Conservation (phyloP, 2,329 filamentous ascomycete species). For the Diaporthe australafricana region DNA sequence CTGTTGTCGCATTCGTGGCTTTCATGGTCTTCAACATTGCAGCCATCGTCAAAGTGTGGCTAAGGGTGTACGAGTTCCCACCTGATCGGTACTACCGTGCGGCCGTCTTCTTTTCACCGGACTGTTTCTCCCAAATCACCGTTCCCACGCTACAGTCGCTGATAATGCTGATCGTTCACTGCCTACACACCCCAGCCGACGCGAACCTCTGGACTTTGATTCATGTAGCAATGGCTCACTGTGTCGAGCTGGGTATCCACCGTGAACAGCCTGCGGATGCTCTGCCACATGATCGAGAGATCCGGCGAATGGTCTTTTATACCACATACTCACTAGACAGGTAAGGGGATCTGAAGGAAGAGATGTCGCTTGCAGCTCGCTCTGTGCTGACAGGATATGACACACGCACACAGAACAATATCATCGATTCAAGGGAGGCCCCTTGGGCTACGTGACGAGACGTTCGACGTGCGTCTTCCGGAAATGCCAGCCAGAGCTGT, state of each 20-base stretch:
- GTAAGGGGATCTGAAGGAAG: too few relatives aligned
- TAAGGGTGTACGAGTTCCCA: not conserved
- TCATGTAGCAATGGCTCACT: not conserved
- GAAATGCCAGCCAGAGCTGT: too few relatives aligned
- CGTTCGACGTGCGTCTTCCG: not conserved
- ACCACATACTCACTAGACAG: conserved; percentile 14
- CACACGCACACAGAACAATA: not conserved
- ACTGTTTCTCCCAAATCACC: not conserved
- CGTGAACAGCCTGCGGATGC: not conserved
- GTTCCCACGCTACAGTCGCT: not conserved
- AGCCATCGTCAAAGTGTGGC: not conserved
- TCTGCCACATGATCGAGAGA: not conserved
- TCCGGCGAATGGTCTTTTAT: not conserved
- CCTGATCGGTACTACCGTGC: not conserved
- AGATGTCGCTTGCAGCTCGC: too few relatives aligned
- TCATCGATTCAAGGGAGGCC: not conserved
- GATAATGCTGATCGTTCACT: not conserved
- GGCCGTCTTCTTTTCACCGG: not conserved
- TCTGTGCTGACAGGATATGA: too few relatives aligned
- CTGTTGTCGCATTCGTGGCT: not conserved
- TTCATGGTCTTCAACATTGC: conserved; percentile 19
- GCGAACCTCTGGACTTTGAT: not conserved
- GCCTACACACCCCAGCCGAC: conserved; percentile 1
- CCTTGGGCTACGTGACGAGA: conserved; percentile 3
- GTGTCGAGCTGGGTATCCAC: not conserved